phyloP scores from a whole-genome alignment of 1,284 basidiomycete species.

The Tausonia pullulans region DNA sequence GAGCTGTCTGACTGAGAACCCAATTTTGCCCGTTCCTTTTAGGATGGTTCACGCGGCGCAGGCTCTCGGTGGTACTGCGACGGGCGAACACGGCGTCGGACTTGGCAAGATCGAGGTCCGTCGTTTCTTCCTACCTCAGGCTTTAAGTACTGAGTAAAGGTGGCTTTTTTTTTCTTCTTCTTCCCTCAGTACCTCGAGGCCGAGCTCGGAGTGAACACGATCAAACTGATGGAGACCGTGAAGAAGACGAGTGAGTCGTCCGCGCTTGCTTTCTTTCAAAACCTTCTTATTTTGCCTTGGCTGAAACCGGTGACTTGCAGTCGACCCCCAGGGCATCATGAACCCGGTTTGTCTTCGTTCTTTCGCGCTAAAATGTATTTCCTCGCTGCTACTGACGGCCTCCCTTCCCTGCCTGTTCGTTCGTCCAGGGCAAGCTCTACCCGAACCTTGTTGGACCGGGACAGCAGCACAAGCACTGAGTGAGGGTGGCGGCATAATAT shows the following conservation, averaged over 20 bases:
- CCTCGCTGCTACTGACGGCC: no score
- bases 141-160: not conserved
- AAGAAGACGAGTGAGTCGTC: constrained; percentile 43
- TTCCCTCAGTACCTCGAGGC: constrained; percentile 42
- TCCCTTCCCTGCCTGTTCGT: no score
- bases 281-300: not conserved
- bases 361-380: no score
- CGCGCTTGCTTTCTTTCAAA: not conserved
- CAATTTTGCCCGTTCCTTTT: not conserved
- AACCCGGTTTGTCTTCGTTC: not conserved
- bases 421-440: constrained; percentile 5
- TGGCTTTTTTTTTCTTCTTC: not conserved
- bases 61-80: constrained; percentile 39
- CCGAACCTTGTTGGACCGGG: not conserved
- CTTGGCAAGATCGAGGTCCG: constrained; percentile 14
- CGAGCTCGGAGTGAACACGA: constrained; percentile 65
- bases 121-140: not conserved
- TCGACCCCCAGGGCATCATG: constrained; percentile 9
- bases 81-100: constrained; percentile 27
- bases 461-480: not conserved
- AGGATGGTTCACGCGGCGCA: constrained; percentile 39
- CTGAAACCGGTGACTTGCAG: not conserved
- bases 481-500: no score
- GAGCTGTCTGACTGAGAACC: not conserved
- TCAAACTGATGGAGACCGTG: constrained; percentile 65